Base-by-base conservation (phyloP, 208 protist genomes). In the Wallacemonas collosoma region DNA sequence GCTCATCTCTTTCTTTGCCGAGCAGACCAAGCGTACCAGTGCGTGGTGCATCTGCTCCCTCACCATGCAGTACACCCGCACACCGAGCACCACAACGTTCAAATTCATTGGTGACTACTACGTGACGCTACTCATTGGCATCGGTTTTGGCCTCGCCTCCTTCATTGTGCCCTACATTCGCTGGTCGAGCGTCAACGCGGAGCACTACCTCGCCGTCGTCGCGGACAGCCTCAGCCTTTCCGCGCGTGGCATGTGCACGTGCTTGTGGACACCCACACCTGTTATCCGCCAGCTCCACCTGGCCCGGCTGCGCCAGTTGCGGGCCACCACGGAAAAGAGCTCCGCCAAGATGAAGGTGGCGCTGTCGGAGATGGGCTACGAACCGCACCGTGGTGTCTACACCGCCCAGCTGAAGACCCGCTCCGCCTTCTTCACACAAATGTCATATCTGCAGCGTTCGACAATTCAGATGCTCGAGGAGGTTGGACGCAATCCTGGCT, bases 111-210 rank as follows among this genome's bases (percentile, higher is more conserved):
- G 66, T 9, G 80, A 91, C 51, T 96, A 87, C 71, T 93, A 89
- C 75, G 60, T 87, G 55, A 94, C 89, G 9, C 70, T 94, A 17
- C 74, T 94, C 36, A 90, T 94, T 45, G 89, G 86, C 1, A 80
- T 93, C 44, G 81, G 58, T 41, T 89, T 96, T 48, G 91, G 86
- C 58, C 61, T 96, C 38, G 85, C 79, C 8, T 80, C 91, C 1
- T 93, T 94, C 51, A 68, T 96, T 43, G 76, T 96, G 44, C 91
- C 91, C 15, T 93, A 82, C 72, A 93, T 94, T 58, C 87, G 87
- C 51, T 96, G 91, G 89, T 93, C 91, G 2, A 91, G 86, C 75
- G 89, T 93, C 60, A 77, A 87, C 44, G 82, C 91, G 60, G 79
- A 83, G 67, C 81, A 83, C 70, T 92, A 94, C 75, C 73, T 93